A percentile compares a stretch with the other conserved stretches of the same genome.
Evolutionary conservation across 176 grass and related monocot genomes (phyloP).

Genomic region (Juncus inflexus): DNA sequence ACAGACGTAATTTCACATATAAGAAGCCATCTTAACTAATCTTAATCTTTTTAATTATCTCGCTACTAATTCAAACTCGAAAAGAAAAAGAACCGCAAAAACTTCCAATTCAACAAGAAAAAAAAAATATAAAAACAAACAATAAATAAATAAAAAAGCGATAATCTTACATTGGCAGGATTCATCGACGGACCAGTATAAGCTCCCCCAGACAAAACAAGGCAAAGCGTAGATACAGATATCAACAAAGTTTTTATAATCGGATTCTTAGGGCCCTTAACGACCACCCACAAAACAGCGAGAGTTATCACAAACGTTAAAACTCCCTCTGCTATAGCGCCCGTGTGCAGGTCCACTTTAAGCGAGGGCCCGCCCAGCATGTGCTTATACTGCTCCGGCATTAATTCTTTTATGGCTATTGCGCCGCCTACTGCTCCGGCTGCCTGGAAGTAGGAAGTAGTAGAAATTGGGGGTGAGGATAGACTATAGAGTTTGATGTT

Average conservation of each 20-base stretch:
- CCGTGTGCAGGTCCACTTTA: constrained; percentile 60
- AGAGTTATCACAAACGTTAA: constrained; percentile 65
- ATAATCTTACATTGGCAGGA: constrained; percentile 55
- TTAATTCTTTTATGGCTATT: constrained; percentile 48
- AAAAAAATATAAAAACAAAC: constrained; percentile 5
- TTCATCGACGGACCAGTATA: constrained; percentile 83
- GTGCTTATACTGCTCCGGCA: constrained; percentile 56
- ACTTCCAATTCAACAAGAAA: not conserved
- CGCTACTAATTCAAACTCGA: no score
- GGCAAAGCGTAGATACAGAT: constrained; percentile 38
- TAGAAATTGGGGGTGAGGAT: no score
- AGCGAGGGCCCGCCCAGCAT: constrained; percentile 48
- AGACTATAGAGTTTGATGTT: no score
- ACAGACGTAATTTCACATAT: no score
- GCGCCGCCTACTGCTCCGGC: constrained; percentile 61
- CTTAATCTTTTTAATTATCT: no score
- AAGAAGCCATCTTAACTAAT: no score
- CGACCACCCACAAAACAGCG: constrained; percentile 45
- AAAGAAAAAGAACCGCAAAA: not conserved
- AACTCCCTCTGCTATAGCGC: constrained; percentile 48
- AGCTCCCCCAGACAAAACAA: constrained; percentile 44
- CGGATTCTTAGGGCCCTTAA: constrained; percentile 48
- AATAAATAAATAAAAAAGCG: not conserved
- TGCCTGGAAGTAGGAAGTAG: constrained; percentile 27
- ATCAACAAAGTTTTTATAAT: constrained; percentile 52